Evolutionary conservation across 2,329 filamentous ascomycete genomes (phyloP).

Genomic region (Trichoderma sp.): DNA sequence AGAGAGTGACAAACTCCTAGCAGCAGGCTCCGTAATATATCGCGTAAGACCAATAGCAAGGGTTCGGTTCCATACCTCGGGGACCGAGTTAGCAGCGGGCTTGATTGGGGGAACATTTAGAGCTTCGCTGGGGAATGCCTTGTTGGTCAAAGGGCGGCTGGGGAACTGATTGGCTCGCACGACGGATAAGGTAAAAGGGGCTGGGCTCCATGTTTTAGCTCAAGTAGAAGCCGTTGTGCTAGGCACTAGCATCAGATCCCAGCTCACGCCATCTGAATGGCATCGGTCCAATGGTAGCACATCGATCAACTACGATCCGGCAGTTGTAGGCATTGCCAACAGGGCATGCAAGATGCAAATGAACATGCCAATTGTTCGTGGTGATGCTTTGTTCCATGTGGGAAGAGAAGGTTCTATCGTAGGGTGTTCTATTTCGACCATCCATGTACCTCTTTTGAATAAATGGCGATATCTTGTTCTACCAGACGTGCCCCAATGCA

Average conservation of each 20-base stretch:
- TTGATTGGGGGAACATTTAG: constrained; percentile 5
- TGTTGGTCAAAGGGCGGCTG: not conserved
- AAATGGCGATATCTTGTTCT: not conserved
- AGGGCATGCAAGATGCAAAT: not conserved
- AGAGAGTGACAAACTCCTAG: constrained; percentile 3
- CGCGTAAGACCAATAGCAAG: constrained; percentile 15
- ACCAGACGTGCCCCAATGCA: not conserved
- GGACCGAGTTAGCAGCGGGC: not conserved
- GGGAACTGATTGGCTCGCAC: constrained; percentile 3
- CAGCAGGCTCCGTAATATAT: not conserved
- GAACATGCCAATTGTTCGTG: not conserved
- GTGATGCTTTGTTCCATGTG: not conserved
- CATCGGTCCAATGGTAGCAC: not conserved
- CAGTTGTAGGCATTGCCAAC: not conserved
- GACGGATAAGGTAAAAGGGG: constrained; percentile 14
- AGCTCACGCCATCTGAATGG: not conserved
- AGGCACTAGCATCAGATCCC: constrained; percentile 3
- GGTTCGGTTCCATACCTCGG: constrained; percentile 13
- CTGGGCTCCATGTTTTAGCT: constrained; percentile 6
- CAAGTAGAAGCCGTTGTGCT: not conserved
- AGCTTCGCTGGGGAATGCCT: not conserved
- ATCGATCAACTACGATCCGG: not conserved
- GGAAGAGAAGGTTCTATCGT: not conserved
- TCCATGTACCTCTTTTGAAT: not conserved
- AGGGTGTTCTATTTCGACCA: not conserved